Percentiles rank a stretch among this genome's conserved stretches.
phyloP scores from a whole-genome alignment of 345 rosid species.

The Mercurialis annua region DNA sequence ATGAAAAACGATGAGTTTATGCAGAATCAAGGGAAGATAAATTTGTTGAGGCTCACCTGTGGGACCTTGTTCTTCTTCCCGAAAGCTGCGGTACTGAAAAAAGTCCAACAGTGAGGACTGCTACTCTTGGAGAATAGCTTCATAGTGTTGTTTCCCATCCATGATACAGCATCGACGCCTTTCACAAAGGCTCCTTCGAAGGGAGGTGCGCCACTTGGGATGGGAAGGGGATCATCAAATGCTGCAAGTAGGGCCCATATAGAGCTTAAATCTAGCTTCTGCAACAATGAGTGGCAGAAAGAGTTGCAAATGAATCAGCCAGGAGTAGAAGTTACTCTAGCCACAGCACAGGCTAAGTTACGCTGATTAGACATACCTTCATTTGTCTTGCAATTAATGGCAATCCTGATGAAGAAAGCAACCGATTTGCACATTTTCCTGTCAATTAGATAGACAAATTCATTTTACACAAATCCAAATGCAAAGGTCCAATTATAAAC shows the following conservation, averaged over 20 bases:
- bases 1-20: too few species aligned
- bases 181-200: conserved; percentile 91
- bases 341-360: conserved; percentile 4
- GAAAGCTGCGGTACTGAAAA: conserved; percentile 75
- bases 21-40: neutral
- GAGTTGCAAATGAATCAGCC: conserved; percentile 6
- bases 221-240: conserved; percentile 77
- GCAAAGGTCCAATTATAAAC: neutral
- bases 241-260: conserved; percentile 95
- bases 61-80: conserved; percentile 90
- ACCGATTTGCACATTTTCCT: conserved; percentile 94
- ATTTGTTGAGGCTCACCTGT: conserved; percentile 41
- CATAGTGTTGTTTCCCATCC: conserved; percentile 88
- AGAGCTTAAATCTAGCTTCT: conserved; percentile 75
- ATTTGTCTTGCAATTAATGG: conserved; percentile 83
- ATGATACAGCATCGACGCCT: conserved; percentile 74
- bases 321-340: neutral
- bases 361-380: conserved; percentile 50
- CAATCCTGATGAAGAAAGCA: conserved; percentile 83
- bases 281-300: conserved; percentile 5
- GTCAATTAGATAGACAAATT: conserved; percentile 17
- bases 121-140: conserved; percentile 46
- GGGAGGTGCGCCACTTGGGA: conserved; percentile 27
- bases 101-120: conserved; percentile 72
- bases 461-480: neutral